Percentiles rank a stretch among this genome's conserved stretches.
Evolutionary conservation across 331 rosid genomes (phyloP).

Genomic region (Quercus lobata): DNA sequence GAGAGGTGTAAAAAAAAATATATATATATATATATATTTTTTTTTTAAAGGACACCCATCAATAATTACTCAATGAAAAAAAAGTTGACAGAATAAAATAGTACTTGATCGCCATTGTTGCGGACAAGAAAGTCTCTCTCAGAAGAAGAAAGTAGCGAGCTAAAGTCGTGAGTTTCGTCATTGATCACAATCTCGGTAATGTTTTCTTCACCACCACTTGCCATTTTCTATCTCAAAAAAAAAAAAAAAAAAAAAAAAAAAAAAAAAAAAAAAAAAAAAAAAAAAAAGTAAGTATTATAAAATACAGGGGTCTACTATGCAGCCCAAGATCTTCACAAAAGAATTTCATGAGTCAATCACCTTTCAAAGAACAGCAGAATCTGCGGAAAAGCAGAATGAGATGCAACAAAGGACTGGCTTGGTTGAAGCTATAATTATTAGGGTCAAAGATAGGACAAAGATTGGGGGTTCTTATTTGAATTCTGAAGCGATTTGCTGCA

Average conservation of each 20-base stretch:
- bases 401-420: conserved; percentile 79
- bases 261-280: no score
- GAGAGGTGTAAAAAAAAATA: no score
- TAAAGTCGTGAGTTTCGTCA: conserved; percentile 24
- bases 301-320: no score
- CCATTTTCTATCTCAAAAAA: neutral
- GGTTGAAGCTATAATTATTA: conserved; percentile 70
- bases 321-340: no score
- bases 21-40: no score
- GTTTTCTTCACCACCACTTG: neutral
- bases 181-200: neutral
- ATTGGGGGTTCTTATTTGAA: conserved; percentile 75
- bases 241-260: no score
- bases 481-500: conserved; percentile 72
- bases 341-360: conserved; percentile 36
- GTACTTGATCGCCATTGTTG: conserved; percentile 55
- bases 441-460: conserved; percentile 59
- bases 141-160: conserved; percentile 43
- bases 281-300: no score
- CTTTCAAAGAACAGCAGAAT: conserved; percentile 60
- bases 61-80: neutral
- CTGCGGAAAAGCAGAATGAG: conserved; percentile 46
- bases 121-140: conserved; percentile 39
- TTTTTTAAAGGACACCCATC: no score
- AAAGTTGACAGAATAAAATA: neutral